Conservation (phyloP, 176 grass and related monocot species). For the Lolium rigidum region DNA sequence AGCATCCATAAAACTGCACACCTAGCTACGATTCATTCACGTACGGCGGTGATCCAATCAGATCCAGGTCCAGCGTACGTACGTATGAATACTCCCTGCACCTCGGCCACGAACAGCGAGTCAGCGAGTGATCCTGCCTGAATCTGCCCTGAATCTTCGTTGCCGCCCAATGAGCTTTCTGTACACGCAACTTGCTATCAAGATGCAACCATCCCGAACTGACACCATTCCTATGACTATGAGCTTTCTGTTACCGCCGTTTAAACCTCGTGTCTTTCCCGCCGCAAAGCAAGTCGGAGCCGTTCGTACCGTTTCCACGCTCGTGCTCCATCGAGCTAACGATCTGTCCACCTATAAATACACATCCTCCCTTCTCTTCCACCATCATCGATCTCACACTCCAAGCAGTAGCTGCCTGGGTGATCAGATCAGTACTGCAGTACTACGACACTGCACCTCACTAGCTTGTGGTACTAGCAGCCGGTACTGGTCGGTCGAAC, state of each 20-base stretch:
- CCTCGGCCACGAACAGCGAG: neutral
- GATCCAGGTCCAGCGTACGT: too few species aligned
- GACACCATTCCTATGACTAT: conserved; percentile 32
- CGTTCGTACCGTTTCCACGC: neutral
- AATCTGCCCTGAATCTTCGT: conserved; percentile 55
- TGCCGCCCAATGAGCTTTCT: neutral
- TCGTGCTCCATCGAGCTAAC: neutral
- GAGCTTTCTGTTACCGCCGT: conserved; percentile 58
- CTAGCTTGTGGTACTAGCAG: neutral
- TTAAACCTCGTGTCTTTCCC: conserved; percentile 46
- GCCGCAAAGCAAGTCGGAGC: conserved; percentile 39
- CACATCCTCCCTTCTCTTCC: neutral
- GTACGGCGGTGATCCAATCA: neutral
- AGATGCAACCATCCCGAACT: conserved; percentile 36
- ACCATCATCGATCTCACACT: conserved; percentile 37
- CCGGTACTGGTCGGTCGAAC: neutral
- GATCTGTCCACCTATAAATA: conserved; percentile 49
- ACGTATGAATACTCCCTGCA: neutral
- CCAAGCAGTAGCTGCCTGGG: neutral
- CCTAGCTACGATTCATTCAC: conserved; percentile 17
- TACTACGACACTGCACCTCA: neutral
- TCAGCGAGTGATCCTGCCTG: conserved; percentile 12
- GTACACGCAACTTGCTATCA: conserved; percentile 36
- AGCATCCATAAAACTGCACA: conserved; percentile 59
- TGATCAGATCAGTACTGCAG: neutral